These are phyloP conservation scores for Allomyces macrogynus DNA, from an alignment of 192 early-diverging fungal genomes.

Conservation along the genomic window DNA sequence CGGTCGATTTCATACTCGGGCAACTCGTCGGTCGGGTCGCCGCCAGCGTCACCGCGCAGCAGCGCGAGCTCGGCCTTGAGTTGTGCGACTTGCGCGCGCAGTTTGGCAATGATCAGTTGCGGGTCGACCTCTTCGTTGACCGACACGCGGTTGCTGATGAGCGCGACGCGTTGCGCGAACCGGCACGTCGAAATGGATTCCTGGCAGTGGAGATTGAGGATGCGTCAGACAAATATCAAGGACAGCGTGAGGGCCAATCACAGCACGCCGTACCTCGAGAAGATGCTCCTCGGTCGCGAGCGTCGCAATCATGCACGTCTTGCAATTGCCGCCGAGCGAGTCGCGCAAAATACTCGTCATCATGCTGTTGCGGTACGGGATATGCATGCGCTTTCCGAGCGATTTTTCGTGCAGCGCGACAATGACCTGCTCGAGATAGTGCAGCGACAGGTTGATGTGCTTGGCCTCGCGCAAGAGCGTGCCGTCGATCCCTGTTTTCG, in stretches of 20 bases:
- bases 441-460: conserved; percentile 38
- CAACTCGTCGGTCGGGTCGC: conserved; percentile 14
- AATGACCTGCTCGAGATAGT: conserved; percentile 43
- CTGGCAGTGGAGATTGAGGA: conserved; percentile 1
- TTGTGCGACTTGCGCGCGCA: conserved; percentile 25
- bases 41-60: conserved; percentile 18
- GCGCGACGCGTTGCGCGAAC: conserved; percentile 38
- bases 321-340: conserved; percentile 40
- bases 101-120: conserved; percentile 21
- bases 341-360: conserved; percentile 37
- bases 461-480: conserved; percentile 33
- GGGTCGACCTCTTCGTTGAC: conserved; percentile 42
- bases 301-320: conserved; percentile 40
- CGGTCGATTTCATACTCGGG: conserved; percentile 33
- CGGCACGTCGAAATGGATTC: conserved; percentile 47
- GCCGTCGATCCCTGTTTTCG: conserved; percentile 30
- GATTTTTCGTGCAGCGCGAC: conserved; percentile 36
- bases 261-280: conserved; percentile 17
- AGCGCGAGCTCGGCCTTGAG: conserved; percentile 33
- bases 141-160: conserved; percentile 26
- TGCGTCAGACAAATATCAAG: neutral
- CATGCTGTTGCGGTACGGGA: conserved; percentile 44
- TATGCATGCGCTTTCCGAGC: conserved; percentile 26
- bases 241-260: too few species aligned
- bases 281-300: conserved; percentile 31